Base-by-base conservation (phyloP, 2,329 filamentous ascomycete species). In the Pseudocercospora musae region DNA sequence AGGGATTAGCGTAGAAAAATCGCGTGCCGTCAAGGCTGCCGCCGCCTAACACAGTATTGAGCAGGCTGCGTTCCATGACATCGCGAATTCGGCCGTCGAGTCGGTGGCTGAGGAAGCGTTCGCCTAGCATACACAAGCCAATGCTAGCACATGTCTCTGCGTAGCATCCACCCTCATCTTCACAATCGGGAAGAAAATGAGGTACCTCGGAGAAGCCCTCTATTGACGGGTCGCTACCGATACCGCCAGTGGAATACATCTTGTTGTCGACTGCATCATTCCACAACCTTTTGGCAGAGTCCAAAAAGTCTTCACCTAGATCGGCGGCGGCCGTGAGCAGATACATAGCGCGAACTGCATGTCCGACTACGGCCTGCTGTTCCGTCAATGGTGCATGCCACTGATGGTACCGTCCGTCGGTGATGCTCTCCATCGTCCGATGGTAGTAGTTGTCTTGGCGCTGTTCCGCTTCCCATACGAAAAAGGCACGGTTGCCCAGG, bases 271-370 rank as follows among this genome's bases (percentile, higher is more conserved):
- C 57, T 11, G 46, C 27, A 52, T 58, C 46, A 44, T 58, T 27
- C 57, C 57, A 58, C n/a, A 58, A 46, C 37, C 44, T 58, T 9
- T 27, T 25, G 9, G 42, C 44, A 3, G 44, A 52, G 57, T 37
- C 18, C 18, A 58, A 50, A 27, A 58, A 52, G 46, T 52, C 31
- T 1, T 58, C 57, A n/a, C 57, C 46, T 8, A 58, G 42, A 40
- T 58, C 57, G 13, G 57, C 57, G 21, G 46, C 57, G 29, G 57
- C 57, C 8, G 57, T 58, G 46, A 58, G 23, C 44, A 58, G 44
- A 52, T 58, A 58, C 57, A 58, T 58, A 23, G 57, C 46, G n/a
- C 57, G 57, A 13, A 58, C 57, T 21, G 57, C 42, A 37, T 58
- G 57, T 11, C 57, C 57, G 20, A 50, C 15, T 4, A 58, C 37